Evolutionary conservation across 2,329 filamentous ascomycete genomes (phyloP).

Genomic region (Aphanoascus verrucosus): DNA sequence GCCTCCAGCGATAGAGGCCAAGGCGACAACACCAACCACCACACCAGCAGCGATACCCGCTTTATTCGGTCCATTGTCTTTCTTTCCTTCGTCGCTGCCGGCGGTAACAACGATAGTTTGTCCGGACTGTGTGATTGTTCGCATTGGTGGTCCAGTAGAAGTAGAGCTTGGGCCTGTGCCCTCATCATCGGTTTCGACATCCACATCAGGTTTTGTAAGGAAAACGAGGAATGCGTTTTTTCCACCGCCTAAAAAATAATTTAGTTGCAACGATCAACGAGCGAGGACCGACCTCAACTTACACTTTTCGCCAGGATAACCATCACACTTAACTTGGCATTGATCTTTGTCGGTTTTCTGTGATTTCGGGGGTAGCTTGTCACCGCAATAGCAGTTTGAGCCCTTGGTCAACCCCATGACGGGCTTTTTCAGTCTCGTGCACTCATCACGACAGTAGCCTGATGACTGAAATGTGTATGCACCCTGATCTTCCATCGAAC

Average conservation of each 20-base stretch:
- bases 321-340: slow-evolving; percentile 58
- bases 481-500: slow-evolving; percentile 40
- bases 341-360: slow-evolving; percentile 46
- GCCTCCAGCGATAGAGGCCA: slow-evolving; percentile 56
- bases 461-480: slow-evolving; percentile 43
- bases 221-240: slow-evolving; percentile 41
- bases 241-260: slow-evolving; percentile 46
- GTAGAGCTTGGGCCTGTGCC: slow-evolving; percentile 25
- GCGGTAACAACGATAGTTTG: slow-evolving; percentile 21
- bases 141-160: slow-evolving; percentile 37
- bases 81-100: slow-evolving; percentile 5
- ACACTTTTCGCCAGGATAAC: slow-evolving; percentile 55
- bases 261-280: slow-evolving; percentile 10
- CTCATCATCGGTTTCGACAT: slow-evolving; percentile 22
- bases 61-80: slow-evolving; percentile 49
- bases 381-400: slow-evolving; percentile 62
- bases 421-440: slow-evolving; percentile 38
- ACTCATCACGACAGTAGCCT: slow-evolving; percentile 46
- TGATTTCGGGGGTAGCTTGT: slow-evolving; percentile 50
- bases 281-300: slow-evolving; percentile 26
- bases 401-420: slow-evolving; percentile 55
- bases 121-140: slow-evolving; percentile 25
- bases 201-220: slow-evolving; percentile 39
- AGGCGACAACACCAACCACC: slow-evolving; percentile 67
- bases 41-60: slow-evolving; percentile 78